Conservation (phyloP, 768 basidiomycete genomes). For the Melanogaster broomeanus region DNA sequence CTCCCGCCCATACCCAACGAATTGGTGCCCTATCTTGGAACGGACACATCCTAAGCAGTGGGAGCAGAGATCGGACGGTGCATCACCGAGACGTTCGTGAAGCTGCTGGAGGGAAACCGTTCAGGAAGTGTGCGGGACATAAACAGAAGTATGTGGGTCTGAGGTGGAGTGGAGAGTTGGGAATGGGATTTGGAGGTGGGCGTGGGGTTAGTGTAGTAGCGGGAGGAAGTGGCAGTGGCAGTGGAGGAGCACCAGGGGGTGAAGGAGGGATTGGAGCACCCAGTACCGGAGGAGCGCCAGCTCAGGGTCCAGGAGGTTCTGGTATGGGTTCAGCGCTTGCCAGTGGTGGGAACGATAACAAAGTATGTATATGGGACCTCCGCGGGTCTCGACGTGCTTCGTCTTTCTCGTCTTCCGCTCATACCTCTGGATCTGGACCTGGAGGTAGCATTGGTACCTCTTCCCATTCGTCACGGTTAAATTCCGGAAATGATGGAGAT, state of each 20-base stretch:
- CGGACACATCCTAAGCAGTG: slow-evolving; percentile 80
- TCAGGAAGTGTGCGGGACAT: slow-evolving; percentile 72
- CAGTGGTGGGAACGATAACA: slow-evolving; percentile 98
- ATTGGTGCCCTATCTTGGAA: slow-evolving; percentile 98
- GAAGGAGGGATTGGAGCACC: slow-evolving; percentile 23
- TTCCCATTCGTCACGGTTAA: slow-evolving; percentile 23
- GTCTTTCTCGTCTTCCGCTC: slow-evolving; percentile 23
- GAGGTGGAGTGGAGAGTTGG: slow-evolving; percentile 69
- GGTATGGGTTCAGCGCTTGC: slow-evolving; percentile 64
- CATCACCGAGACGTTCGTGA: slow-evolving; percentile 93
- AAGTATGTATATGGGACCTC: slow-evolving; percentile 96
- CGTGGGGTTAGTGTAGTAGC: slow-evolving; percentile 15
- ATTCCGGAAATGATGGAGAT: slow-evolving; percentile 28
- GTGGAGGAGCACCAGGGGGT: slow-evolving; percentile 24
- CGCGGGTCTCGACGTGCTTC: slow-evolving; percentile 55
- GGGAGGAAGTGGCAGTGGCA: background rate
- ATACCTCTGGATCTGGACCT: slow-evolving; percentile 30
- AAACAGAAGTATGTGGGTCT: slow-evolving; percentile 97
- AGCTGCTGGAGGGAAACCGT: slow-evolving; percentile 53
- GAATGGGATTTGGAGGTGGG: slow-evolving; percentile 25
- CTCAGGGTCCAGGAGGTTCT: slow-evolving; percentile 30
- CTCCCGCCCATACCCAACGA: slow-evolving; percentile 81
- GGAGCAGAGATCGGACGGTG: slow-evolving; percentile 88
- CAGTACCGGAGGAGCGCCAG: slow-evolving; percentile 22
- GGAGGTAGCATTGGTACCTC: slow-evolving; percentile 27